Base-by-base conservation (phyloP, 176 grass and related monocot genomes). In the Lolium perenne region DNA sequence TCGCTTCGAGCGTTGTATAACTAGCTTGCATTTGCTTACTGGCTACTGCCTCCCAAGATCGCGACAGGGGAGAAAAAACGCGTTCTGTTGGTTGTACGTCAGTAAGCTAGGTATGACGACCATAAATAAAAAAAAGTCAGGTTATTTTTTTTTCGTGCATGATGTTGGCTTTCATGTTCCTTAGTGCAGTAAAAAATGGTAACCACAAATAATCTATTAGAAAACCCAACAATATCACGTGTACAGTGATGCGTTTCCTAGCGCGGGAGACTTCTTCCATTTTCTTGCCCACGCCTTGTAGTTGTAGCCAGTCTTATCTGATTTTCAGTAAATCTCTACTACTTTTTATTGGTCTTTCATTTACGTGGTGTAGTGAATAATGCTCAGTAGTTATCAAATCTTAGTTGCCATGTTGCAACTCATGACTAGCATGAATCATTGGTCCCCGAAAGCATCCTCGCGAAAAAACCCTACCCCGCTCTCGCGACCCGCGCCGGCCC, bases 21-120 rank as follows among this genome's bases (percentile, higher is more conserved):
- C 64, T 67, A 67, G 15, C 17, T 67, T 67, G 29, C 71, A 74
- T 74, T 74, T 74, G 70, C 43, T 73, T 71, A 23, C 70, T 25
- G n/a, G 6, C 70, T n/a, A 12, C 10, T 29, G 29, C 29, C 29
- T 29, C 29, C 11, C 20, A 72, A 47, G 69, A 72, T 13, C 8
- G 69, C 41, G 69, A 47, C 60, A 47, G 20, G 40, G 2, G 6
- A 55, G 6, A 55, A 29, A 29, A 55, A 17, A 14, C 15, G 14
- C 15, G 51, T 55, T 55, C 16, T 55, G 0, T 54, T 54, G 14
- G 49, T 6, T 29, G 29, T 29, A 29, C 29, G 29, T 29, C 29
- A 29, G 29, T 21, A 61, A 61, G 58, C 18, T 59, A 68, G 13
- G 21, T 10, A 53, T 69, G 6, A 4, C 63, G 29, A 29, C 29